Conservation (phyloP, 78 protist species). For the Speleostelium caveatum region DNA sequence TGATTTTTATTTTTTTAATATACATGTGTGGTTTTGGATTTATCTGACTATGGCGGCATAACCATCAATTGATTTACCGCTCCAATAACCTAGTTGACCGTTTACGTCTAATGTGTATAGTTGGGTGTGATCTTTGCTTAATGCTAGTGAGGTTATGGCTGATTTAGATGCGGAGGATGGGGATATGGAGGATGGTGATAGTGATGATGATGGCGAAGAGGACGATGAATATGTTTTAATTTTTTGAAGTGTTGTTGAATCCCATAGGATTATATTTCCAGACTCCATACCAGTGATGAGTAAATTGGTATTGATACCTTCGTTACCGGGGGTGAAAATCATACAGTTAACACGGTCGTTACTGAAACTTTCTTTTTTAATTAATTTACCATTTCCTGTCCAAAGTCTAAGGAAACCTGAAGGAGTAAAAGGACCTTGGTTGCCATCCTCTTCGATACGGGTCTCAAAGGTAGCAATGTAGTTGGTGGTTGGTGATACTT, state of each 20-base stretch:
- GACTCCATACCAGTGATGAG: slow-evolving; percentile 79
- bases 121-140: slow-evolving; percentile 61
- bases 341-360: slow-evolving; percentile 73
- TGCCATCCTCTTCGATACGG: not conserved
- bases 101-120: slow-evolving; percentile 47
- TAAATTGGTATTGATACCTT: slow-evolving; percentile 59
- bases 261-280: slow-evolving; percentile 64
- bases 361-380: not conserved
- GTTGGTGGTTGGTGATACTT: slow-evolving; percentile 65
- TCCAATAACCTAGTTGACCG: slow-evolving; percentile 67
- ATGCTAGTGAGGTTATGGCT: slow-evolving; percentile 64
- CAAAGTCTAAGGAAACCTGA: slow-evolving; percentile 50
- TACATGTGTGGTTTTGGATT: too few relatives aligned
- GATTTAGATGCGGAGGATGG: too few relatives aligned
- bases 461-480: slow-evolving; percentile 56
- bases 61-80: slow-evolving; percentile 31
- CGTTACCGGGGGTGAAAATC: slow-evolving; percentile 42
- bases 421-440: not conserved
- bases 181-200: too few relatives aligned
- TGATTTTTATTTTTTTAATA: too few relatives aligned
- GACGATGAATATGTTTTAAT: not conserved
- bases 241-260: slow-evolving; percentile 24
- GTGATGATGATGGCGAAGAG: too few relatives aligned
- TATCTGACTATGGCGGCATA: not conserved
- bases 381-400: slow-evolving; percentile 43